Base-by-base conservation (phyloP, 169 alveolate species). In the Plasmodium coatneyi region DNA sequence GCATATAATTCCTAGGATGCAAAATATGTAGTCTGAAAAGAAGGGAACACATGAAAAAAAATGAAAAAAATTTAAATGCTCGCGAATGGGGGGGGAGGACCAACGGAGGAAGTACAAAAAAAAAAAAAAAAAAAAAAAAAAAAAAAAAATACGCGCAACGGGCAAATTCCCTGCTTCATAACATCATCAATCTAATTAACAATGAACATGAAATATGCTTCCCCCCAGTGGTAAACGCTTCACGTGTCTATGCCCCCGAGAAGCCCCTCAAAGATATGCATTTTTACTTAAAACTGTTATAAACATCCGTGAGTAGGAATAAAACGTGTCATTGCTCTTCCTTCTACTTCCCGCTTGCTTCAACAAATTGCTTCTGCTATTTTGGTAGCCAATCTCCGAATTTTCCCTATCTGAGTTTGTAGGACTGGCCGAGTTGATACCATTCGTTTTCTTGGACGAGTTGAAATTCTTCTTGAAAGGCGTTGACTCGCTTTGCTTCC, bases 1-100 rank as follows among this genome's bases (percentile, higher is more conserved):
- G 34, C 93, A 87, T 78, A 87, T 87, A 56, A 87, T 87, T 76
- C 83, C 87, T 28, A 87, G 52, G 80, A 87, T 87, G 49, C 93
- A 87, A 87, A 87, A 87, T 16, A 87, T 78, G 43, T 87, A 56
- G 80, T 79, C 93, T 87, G 54, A 54, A 87, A 78, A 87, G 16
- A 28, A 32, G 60, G 39, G 56, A 71, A 84, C 10, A 30, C 34
- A 60, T 5, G 56, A 36, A 72, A 43, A 46, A 25, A 25, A 56
- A 60, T 3, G 43, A 6, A 82, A 54, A 82, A 66, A 66, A 25
- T 25, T 9, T 6, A 25, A 19, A 39, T 25, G 16, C 12, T 7
- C 34, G 76, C 36, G 36, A 66, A 28, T 66, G 22, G 9, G 52
- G 52, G 60, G 60, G 25, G 22, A 14, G 60, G 60, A 49, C 56